phyloP scores from a whole-genome alignment of 139 green algal genomes.

The Ulvella scutata region DNA sequence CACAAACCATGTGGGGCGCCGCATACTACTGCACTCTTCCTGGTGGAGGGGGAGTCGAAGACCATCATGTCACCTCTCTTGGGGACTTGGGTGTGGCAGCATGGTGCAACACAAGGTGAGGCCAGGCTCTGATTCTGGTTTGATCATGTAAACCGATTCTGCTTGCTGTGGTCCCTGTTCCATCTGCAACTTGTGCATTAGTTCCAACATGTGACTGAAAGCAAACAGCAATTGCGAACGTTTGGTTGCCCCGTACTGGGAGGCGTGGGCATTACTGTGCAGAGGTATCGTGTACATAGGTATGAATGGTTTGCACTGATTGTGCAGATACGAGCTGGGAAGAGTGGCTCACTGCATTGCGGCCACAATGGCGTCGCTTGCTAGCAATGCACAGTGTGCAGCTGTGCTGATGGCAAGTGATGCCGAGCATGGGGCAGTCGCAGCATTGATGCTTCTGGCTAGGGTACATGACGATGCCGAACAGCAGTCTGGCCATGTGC shows the following conservation, averaged over 20 bases:
- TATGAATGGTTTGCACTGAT: too few species aligned
- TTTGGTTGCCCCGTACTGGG: too few species aligned
- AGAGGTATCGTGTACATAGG: too few species aligned
- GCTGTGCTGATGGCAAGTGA: conserved; percentile 29
- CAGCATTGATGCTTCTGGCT: conserved; percentile 6
- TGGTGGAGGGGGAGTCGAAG: conserved; percentile 16
- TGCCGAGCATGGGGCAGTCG: not conserved
- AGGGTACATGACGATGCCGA: conserved; percentile 18
- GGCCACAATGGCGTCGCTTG: conserved; percentile 23
- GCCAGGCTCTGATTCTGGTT: not conserved
- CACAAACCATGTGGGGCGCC: conserved; percentile 52
- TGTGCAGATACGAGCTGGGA: conserved; percentile 1
- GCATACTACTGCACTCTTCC: conserved; percentile 38
- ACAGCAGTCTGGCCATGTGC: conserved; percentile 31
- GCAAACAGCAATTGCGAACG: too few species aligned
- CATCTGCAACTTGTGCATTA: too few species aligned
- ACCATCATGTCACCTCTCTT: conserved; percentile 31
- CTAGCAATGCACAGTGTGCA: conserved; percentile 24
- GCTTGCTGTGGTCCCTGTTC: too few species aligned
- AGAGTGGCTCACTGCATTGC: conserved; percentile 21
- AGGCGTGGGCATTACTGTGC: too few species aligned
- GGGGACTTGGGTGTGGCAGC: conserved; percentile 29
- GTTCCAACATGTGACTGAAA: too few species aligned
- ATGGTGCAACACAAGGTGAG: not conserved
- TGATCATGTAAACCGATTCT: too few species aligned